Percentiles rank a stretch among this genome's conserved stretches.
phyloP scores from a whole-genome alignment of 495 filamentous ascomycete species.

The Hypoxylon crocopeplum region DNA sequence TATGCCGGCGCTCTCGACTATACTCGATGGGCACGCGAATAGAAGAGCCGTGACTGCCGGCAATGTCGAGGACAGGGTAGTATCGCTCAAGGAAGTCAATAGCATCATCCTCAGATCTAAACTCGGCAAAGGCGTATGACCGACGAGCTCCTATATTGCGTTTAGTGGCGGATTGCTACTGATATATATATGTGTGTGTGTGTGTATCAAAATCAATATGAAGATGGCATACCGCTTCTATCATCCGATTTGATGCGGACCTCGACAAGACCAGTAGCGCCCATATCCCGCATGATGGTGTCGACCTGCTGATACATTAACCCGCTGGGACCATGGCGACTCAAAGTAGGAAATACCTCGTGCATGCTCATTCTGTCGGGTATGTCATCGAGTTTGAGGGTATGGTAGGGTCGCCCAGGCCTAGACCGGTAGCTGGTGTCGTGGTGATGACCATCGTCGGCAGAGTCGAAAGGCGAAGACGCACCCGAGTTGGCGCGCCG shows the following conservation, averaged over 20 bases:
- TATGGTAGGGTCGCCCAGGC: conserved; percentile 40
- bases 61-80: conserved; percentile 67
- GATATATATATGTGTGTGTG: too few species aligned
- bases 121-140: conserved; percentile 73
- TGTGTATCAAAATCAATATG: not conserved
- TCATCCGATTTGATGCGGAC: conserved; percentile 42
- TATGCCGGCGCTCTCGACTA: conserved; percentile 45
- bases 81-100: conserved; percentile 70
- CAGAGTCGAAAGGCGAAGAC: conserved; percentile 33
- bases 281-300: conserved; percentile 37
- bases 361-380: conserved; percentile 36
- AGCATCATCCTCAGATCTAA: conserved; percentile 64
- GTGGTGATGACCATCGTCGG: conserved; percentile 31
- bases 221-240: conserved; percentile 27
- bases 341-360: conserved; percentile 20
- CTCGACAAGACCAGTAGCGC: conserved; percentile 36
- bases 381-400: conserved; percentile 40
- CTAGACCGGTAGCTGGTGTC: conserved; percentile 30
- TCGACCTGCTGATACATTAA: conserved; percentile 33
- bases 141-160: conserved; percentile 69
- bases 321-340: not conserved
- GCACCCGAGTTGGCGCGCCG: conserved; percentile 31
- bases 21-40: conserved; percentile 40
- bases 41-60: conserved; percentile 38
- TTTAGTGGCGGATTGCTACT: conserved; percentile 53